Evolutionary conservation across 108 stramenopile species (phyloP).

Genomic region (Cyclostephanos invisitatus): DNA sequence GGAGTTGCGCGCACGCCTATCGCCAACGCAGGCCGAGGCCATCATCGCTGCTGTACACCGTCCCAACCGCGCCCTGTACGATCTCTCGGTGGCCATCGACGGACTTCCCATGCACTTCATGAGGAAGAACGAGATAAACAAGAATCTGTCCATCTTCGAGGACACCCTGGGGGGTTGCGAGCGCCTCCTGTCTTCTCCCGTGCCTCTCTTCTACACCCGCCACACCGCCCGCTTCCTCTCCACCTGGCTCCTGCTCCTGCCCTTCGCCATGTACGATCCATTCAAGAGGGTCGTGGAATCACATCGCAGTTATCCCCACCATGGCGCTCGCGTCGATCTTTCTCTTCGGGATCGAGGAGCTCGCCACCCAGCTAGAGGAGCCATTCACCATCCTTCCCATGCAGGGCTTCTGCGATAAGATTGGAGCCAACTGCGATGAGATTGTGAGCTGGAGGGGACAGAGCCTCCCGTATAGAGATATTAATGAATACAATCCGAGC

Average conservation of each 20-base stretch:
- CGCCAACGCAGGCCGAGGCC: slow-evolving; percentile 59
- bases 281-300: slow-evolving; percentile 75
- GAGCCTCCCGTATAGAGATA: slow-evolving; percentile 14
- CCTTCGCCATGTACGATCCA: slow-evolving; percentile 74
- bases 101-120: slow-evolving; percentile 78
- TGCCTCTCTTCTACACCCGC: slow-evolving; percentile 73
- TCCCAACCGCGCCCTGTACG: slow-evolving; percentile 74
- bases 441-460: slow-evolving; percentile 45
- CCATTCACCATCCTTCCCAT: slow-evolving; percentile 88
- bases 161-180: slow-evolving; percentile 71
- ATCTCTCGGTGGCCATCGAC: slow-evolving; percentile 73
- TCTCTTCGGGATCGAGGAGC: slow-evolving; percentile 86
- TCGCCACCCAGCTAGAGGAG: slow-evolving; percentile 83
- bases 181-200: slow-evolving; percentile 69
- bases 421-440: slow-evolving; percentile 44
- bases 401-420: slow-evolving; percentile 81
- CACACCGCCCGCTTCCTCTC: slow-evolving; percentile 81
- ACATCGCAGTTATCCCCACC: slow-evolving; percentile 76
- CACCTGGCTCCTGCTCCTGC: slow-evolving; percentile 74
- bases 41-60: slow-evolving; percentile 69
- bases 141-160: slow-evolving; percentile 69
- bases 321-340: slow-evolving; percentile 62
- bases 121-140: slow-evolving; percentile 73
- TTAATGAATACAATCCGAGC: no score
- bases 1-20: slow-evolving; percentile 58